Evolutionary conservation across 805 yeast genomes (phyloP).

Genomic region (Kluyveromyces nonfermentans): DNA sequence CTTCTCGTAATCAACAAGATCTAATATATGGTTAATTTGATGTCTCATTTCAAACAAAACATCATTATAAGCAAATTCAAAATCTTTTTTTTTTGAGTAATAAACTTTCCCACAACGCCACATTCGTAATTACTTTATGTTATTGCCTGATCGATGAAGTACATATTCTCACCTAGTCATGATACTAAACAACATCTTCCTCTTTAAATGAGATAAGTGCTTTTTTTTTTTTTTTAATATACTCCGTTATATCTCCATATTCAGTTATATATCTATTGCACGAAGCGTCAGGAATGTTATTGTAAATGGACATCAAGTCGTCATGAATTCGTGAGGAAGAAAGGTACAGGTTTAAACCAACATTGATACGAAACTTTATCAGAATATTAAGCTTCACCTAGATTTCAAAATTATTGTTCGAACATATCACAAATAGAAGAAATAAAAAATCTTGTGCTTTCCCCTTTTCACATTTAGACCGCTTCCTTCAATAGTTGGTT

Average conservation of each 20-base stretch:
- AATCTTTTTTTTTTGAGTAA: too few relatives aligned
- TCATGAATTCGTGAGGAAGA: constrained; percentile 3
- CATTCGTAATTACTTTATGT: too few relatives aligned
- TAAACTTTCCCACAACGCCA: too few relatives aligned
- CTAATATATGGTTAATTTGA: too few relatives aligned
- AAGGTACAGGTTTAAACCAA: not conserved
- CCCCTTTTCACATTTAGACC: constrained; percentile 38
- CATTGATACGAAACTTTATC: not conserved
- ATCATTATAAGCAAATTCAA: too few relatives aligned
- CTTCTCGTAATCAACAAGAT: too few relatives aligned
- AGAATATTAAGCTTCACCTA: not conserved
- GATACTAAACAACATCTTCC: not conserved
- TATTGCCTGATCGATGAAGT: not conserved
- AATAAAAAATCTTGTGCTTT: not conserved
- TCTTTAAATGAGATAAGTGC: not conserved
- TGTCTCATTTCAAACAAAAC: too few relatives aligned
- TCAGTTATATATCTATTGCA: not conserved
- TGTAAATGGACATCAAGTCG: constrained; percentile 3
- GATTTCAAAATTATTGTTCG: not conserved
- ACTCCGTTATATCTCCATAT: not conserved
- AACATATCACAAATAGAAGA: not conserved
- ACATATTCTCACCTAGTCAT: not conserved
- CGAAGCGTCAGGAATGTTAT: constrained; percentile 3
- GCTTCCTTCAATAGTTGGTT: constrained; percentile 84
- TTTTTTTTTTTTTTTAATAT: too few relatives aligned